These are phyloP conservation scores for Naganishia albida DNA, from an alignment of 1,284 basidiomycete genomes.

Conservation along the genomic window DNA sequence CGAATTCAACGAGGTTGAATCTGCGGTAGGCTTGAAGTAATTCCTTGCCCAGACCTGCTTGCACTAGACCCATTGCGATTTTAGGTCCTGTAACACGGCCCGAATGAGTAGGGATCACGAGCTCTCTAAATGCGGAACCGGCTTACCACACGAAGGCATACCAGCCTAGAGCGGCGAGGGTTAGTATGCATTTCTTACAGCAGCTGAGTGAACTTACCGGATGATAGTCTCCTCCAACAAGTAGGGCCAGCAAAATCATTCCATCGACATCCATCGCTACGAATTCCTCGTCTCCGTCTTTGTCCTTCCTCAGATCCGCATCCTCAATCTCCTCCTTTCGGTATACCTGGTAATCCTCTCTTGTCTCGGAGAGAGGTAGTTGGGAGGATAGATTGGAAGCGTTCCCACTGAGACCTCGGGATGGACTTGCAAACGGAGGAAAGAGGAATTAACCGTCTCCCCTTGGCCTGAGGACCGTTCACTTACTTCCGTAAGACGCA, in stretches of 20 bases:
- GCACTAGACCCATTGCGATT: conserved; percentile 56
- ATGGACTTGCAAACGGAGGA: conserved; percentile 60
- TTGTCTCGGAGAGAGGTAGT: conserved; percentile 40
- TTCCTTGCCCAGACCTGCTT: conserved; percentile 52
- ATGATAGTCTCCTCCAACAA: conserved; percentile 89
- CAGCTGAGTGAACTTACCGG: conserved; percentile 52
- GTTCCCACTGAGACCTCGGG: conserved; percentile 66
- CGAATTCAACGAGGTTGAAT: conserved; percentile 43
- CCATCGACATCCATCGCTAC: conserved; percentile 66
- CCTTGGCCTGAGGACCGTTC: conserved; percentile 20
- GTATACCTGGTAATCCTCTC: conserved; percentile 64
- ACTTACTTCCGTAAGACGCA: conserved; percentile 75
- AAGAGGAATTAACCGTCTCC: conserved; percentile 10
- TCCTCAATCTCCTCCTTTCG: conserved; percentile 59
- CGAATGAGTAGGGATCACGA: background rate
- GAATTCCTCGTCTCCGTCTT: conserved; percentile 36
- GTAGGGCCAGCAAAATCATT: conserved; percentile 78
- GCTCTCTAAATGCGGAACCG: background rate
- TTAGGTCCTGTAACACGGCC: conserved; percentile 41
- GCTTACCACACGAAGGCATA: conserved; percentile 44
- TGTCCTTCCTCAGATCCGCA: conserved; percentile 44
- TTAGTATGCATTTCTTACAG: background rate
- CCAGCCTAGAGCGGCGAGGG: conserved; percentile 37
- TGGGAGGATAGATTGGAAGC: conserved; percentile 66
- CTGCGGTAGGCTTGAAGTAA: conserved; percentile 66